Evolutionary conservation across 1,284 basidiomycete genomes (phyloP).

Genomic region (Boletus smithii): DNA sequence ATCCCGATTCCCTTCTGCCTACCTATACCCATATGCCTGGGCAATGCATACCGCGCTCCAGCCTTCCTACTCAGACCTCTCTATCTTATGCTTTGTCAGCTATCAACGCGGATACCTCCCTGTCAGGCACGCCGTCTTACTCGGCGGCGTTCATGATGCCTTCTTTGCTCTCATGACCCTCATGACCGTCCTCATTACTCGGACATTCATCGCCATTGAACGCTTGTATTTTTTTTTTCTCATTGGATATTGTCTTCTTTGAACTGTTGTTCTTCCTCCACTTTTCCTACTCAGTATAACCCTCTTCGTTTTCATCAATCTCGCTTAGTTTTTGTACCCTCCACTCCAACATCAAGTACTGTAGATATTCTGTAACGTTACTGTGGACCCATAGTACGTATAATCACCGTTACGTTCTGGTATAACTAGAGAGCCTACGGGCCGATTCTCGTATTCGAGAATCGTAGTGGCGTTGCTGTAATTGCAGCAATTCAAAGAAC

Average conservation of each 20-base stretch:
- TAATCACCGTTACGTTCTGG: slow-evolving; percentile 32
- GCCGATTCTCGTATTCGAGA: slow-evolving; percentile 56
- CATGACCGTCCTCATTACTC: slow-evolving; percentile 23
- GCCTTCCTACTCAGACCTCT: slow-evolving; percentile 31
- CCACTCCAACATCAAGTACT: slow-evolving; percentile 25
- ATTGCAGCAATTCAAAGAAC: slow-evolving; percentile 65
- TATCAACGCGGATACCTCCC: slow-evolving; percentile 28
- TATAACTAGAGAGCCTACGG: slow-evolving; percentile 45
- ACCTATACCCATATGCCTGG: slow-evolving; percentile 33
- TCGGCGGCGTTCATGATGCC: slow-evolving; percentile 35
- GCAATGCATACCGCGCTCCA: slow-evolving; percentile 37
- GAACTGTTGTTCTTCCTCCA: slow-evolving; percentile 23
- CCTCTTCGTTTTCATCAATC: slow-evolving; percentile 23
- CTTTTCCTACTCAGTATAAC: slow-evolving; percentile 13
- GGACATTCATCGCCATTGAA: slow-evolving; percentile 25
- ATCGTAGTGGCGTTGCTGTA: slow-evolving; percentile 61
- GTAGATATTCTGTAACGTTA: slow-evolving; percentile 35
- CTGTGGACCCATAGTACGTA: slow-evolving; percentile 28
- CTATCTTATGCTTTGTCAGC: slow-evolving; percentile 36
- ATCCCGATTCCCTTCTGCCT: slow-evolving; percentile 31
- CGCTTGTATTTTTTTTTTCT: slow-evolving; percentile 23
- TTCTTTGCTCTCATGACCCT: slow-evolving; percentile 35
- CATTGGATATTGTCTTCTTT: slow-evolving; percentile 34
- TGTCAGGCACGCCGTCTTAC: slow-evolving; percentile 29
- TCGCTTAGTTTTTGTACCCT: slow-evolving; percentile 24